Conservation (phyloP, 1,284 basidiomycete genomes). For the Mycena sp. region DNA sequence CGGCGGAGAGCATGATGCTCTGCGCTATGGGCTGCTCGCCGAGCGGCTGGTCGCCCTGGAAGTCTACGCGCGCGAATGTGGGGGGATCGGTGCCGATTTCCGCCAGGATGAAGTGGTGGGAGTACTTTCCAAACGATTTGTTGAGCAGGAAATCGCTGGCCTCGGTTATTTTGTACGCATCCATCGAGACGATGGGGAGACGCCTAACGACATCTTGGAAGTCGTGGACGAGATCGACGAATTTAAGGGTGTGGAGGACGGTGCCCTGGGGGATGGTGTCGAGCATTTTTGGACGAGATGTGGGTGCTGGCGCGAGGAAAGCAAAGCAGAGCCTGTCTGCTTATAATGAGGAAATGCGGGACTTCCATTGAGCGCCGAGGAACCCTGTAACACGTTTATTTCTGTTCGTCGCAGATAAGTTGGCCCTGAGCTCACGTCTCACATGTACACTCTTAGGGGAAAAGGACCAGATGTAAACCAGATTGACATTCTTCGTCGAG, state of each 20-base stretch:
- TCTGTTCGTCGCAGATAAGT: too few species aligned
- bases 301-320: too few species aligned
- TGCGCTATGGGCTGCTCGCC: neutral
- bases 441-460: too few species aligned
- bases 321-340: too few species aligned
- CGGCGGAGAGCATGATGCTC: neutral
- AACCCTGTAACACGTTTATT: too few species aligned
- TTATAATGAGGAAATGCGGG: too few species aligned
- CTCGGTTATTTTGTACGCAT: constrained; percentile 5
- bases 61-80: constrained; percentile 7
- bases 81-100: neutral
- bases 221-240: neutral
- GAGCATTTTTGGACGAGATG: too few species aligned
- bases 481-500: too few species aligned
- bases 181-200: neutral
- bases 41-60: neutral
- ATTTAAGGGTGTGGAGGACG: neutral
- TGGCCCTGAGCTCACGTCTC: too few species aligned
- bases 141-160: neutral
- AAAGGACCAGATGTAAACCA: too few species aligned
- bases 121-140: constrained; percentile 7
- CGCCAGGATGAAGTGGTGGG: constrained; percentile 7
- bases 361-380: too few species aligned
- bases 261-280: neutral
- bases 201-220: neutral